phyloP scores from a whole-genome alignment of 768 basidiomycete genomes.

The Plicaturopsis crispa region DNA sequence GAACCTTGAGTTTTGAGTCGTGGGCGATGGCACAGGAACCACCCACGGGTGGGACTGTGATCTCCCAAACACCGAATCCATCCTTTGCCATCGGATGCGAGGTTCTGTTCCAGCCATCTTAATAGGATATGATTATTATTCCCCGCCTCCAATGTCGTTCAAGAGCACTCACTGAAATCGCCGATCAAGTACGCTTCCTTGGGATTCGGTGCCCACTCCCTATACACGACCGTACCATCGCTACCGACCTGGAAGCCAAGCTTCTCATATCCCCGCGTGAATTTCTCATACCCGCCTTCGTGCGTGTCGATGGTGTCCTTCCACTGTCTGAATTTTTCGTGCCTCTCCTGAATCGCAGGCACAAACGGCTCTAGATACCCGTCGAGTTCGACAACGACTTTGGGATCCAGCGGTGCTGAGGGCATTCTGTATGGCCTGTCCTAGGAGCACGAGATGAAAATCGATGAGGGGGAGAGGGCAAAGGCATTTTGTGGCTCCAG shows the following conservation, averaged over 20 bases:
- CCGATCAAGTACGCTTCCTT: conserved; percentile 79
- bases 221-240: conserved; percentile 69
- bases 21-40: conserved; percentile 85
- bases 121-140: conserved; percentile 4
- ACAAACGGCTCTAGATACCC: conserved; percentile 70
- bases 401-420: conserved; percentile 41
- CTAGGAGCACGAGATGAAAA: background rate
- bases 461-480: too few relatives aligned
- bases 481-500: too few relatives aligned
- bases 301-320: conserved; percentile 64
- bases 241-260: conserved; percentile 54
- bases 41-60: conserved; percentile 58
- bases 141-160: background rate
- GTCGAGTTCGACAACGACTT: conserved; percentile 57
- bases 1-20: conserved; percentile 90
- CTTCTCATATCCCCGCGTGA: conserved; percentile 44
- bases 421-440: conserved; percentile 30
- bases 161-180: conserved; percentile 80
- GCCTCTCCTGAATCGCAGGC: conserved; percentile 58
- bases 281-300: conserved; percentile 81
- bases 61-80: conserved; percentile 86
- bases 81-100: conserved; percentile 85
- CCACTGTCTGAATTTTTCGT: conserved; percentile 67
- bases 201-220: conserved; percentile 96
- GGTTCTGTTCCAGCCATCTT: conserved; percentile 83